phyloP scores from a whole-genome alignment of 2,329 filamentous ascomycete genomes.

The Paecilomyces niveus region DNA sequence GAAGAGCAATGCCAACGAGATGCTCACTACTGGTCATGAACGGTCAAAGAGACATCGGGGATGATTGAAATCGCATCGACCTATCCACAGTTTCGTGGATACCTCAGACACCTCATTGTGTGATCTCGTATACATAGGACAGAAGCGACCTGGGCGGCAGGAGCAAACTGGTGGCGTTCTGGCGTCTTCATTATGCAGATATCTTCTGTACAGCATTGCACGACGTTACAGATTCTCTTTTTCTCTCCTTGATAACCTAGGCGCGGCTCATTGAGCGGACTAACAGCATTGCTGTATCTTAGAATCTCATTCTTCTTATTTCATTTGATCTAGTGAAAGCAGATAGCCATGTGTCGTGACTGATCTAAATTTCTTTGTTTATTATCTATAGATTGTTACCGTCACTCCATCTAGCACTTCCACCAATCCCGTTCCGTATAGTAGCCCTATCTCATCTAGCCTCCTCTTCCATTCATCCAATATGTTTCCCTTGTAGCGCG shows the following conservation, averaged over 20 bases:
- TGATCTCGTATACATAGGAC: background rate
- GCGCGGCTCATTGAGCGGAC: slow-evolving; percentile 2
- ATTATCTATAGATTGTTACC: too few relatives aligned
- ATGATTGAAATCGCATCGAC: background rate
- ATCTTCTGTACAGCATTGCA: background rate
- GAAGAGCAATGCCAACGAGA: slow-evolving; percentile 12
- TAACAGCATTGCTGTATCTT: background rate
- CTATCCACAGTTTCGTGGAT: background rate
- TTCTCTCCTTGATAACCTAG: slow-evolving; percentile 7
- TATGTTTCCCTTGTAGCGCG: too few relatives aligned
- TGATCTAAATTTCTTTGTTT: background rate
- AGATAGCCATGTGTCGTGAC: background rate
- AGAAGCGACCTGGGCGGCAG: background rate
- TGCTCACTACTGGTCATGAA: slow-evolving; percentile 14
- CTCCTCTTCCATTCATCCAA: too few relatives aligned
- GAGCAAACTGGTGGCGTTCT: background rate
- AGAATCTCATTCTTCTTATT: background rate
- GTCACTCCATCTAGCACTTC: too few relatives aligned
- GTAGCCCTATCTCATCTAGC: too few relatives aligned
- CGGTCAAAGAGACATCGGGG: slow-evolving; percentile 4
- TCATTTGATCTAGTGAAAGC: background rate
- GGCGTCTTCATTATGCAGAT: background rate
- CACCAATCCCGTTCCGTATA: too few relatives aligned
- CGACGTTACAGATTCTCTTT: background rate
- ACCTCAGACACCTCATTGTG: background rate